Evolutionary conservation across 2,329 filamentous ascomycete species (phyloP).

Genomic region (Aaosphaeria arxii): DNA sequence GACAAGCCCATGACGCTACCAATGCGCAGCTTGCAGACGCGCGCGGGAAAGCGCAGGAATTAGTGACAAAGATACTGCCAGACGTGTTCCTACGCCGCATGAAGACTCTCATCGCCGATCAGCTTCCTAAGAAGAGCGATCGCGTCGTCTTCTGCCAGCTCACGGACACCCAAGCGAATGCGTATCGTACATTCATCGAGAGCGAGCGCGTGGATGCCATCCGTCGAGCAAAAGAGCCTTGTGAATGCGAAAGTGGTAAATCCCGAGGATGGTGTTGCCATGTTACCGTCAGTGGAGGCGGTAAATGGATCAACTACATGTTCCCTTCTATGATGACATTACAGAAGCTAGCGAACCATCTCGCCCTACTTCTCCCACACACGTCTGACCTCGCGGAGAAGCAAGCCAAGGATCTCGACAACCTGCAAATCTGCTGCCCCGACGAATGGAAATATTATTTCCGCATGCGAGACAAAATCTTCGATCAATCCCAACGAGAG

Average conservation of each 20-base stretch:
- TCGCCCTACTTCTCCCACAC: constrained; percentile 79
- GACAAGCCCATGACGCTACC: constrained; percentile 91
- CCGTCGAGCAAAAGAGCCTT: constrained; percentile 63
- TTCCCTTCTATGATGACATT: constrained; percentile 82
- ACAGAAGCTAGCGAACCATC: constrained; percentile 87
- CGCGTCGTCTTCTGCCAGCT: constrained; percentile 92
- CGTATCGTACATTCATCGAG: constrained; percentile 79
- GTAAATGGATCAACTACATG: constrained; percentile 70
- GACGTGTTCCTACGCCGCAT: constrained; percentile 88
- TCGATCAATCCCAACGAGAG: constrained; percentile 78
- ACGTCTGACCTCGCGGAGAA: constrained; percentile 65
- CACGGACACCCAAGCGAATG: constrained; percentile 73
- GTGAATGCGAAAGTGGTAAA: constrained; percentile 66
- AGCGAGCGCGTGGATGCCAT: constrained; percentile 69
- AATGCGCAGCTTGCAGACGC: constrained; percentile 76
- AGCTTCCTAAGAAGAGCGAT: constrained; percentile 92
- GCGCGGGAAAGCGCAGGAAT: constrained; percentile 75
- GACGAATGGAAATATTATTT: constrained; percentile 73
- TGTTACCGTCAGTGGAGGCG: constrained; percentile 51
- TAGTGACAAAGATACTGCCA: constrained; percentile 84
- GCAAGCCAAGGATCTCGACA: constrained; percentile 72
- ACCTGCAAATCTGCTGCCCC: constrained; percentile 72
- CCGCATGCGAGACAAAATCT: constrained; percentile 70
- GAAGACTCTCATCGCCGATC: constrained; percentile 87
- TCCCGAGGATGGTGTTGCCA: constrained; percentile 82